Conservation (phyloP, 352 stramenopile species). For the Plasmopara viticola region DNA sequence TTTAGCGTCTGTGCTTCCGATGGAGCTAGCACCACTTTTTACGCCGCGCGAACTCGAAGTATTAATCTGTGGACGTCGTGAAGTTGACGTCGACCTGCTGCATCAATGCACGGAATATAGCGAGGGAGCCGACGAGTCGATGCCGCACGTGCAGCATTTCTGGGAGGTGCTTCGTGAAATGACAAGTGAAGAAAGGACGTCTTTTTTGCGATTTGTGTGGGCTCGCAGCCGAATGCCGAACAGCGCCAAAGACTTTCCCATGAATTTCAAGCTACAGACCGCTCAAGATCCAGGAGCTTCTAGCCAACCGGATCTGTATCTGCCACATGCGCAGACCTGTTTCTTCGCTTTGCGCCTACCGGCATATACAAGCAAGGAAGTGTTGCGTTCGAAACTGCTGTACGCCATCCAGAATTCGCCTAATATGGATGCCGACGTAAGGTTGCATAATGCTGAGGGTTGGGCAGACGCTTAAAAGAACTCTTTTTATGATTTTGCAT, state of each 20-base stretch:
- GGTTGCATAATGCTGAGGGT: conserved; percentile 88
- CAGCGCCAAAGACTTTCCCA: conserved; percentile 95
- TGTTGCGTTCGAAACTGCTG: conserved; percentile 78
- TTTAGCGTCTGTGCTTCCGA: conserved; percentile 92
- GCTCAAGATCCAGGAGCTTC: conserved; percentile 74
- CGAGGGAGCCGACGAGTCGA: conserved; percentile 87
- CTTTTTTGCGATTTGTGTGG: conserved; percentile 98
- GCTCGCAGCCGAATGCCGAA: conserved; percentile 94
- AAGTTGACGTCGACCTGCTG: conserved; percentile 96
- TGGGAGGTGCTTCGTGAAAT: conserved; percentile 96
- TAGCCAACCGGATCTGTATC: conserved; percentile 81
- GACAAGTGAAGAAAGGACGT: conserved; percentile 91
- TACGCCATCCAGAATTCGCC: conserved; percentile 95
- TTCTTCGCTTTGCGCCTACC: conserved; percentile 98
- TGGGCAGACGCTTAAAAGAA: conserved; percentile 75
- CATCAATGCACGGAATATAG: conserved; percentile 96
- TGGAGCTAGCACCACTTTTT: conserved; percentile 95
- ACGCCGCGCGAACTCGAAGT: conserved; percentile 94
- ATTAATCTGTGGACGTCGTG: conserved; percentile 93
- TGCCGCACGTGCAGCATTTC: conserved; percentile 90
- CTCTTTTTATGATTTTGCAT: background rate
- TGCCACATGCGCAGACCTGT: conserved; percentile 98
- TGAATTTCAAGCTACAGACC: conserved; percentile 91
- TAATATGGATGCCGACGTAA: conserved; percentile 92
- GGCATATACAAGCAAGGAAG: conserved; percentile 89